These are phyloP conservation scores for Aspergillus panamensis DNA, from an alignment of 495 filamentous ascomycete genomes.

Conservation along the genomic window DNA sequence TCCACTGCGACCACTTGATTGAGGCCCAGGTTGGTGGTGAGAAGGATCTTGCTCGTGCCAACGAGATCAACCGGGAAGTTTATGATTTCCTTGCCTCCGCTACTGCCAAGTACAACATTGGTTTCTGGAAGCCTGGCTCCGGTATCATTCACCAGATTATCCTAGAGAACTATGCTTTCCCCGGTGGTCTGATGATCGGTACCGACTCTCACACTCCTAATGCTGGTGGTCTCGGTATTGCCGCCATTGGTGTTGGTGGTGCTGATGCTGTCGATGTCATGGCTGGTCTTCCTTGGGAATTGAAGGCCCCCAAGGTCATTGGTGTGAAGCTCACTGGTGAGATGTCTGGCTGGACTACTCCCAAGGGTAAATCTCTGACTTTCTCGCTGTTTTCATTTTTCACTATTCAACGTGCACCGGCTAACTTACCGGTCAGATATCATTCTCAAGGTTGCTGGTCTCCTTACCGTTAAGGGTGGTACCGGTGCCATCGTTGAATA, in stretches of 20 bases:
- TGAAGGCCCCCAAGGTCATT: slow-evolving; percentile 97
- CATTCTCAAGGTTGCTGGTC: slow-evolving; percentile 96
- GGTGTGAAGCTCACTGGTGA: slow-evolving; percentile 91
- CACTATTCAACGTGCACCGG: too few relatives aligned
- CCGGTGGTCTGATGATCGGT: slow-evolving; percentile 95
- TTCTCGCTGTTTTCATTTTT: not conserved
- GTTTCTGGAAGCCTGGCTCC: slow-evolving; percentile 98
- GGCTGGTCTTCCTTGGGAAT: slow-evolving; percentile 95
- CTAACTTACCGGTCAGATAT: slow-evolving; percentile 57
- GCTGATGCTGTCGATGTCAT: slow-evolving; percentile 99
- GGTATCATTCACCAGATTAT: slow-evolving; percentile 99
- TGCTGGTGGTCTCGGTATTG: slow-evolving; percentile 94
- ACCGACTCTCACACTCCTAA: slow-evolving; percentile 99
- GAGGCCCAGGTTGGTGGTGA: slow-evolving; percentile 92
- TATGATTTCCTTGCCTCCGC: slow-evolving; percentile 95
- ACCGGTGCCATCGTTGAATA: slow-evolving; percentile 98
- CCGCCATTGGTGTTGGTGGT: slow-evolving; percentile 96
- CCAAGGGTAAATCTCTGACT: slow-evolving; percentile 53
- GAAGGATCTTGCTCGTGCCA: slow-evolving; percentile 89
- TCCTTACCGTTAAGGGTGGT: slow-evolving; percentile 96
- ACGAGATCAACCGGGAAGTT: slow-evolving; percentile 98
- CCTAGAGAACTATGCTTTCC: slow-evolving; percentile 98
- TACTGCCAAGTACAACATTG: slow-evolving; percentile 99
- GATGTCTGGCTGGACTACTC: slow-evolving; percentile 88
- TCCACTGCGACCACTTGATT: slow-evolving; percentile 99